Conservation (phyloP, 169 alveolate genomes). For the Babesia caballi region DNA sequence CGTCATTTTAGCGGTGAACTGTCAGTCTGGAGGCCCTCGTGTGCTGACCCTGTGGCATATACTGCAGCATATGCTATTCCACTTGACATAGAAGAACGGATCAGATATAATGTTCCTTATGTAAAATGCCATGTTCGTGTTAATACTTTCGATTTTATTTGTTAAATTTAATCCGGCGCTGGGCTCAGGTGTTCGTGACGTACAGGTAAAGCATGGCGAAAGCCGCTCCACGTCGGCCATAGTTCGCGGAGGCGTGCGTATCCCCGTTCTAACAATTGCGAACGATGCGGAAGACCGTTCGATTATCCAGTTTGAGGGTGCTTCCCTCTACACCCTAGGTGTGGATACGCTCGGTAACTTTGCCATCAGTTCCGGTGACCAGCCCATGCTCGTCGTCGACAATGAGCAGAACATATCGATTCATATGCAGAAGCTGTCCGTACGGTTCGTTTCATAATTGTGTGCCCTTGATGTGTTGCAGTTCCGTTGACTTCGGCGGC, state of each 20-base stretch:
- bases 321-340: constrained; percentile 42
- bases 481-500: constrained; percentile 67
- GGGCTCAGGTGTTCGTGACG: constrained; percentile 23
- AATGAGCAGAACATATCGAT: constrained; percentile 53
- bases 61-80: constrained; percentile 19
- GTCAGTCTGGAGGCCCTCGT: constrained; percentile 4
- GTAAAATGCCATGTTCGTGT: constrained; percentile 11
- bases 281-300: constrained; percentile 31
- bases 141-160: neutral
- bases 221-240: constrained; percentile 12
- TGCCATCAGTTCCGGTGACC: constrained; percentile 42
- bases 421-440: constrained; percentile 58
- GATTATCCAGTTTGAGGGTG: constrained; percentile 37
- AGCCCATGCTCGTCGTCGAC: constrained; percentile 58
- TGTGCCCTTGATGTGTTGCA: neutral
- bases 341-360: constrained; percentile 66
- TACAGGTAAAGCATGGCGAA: constrained; percentile 4
- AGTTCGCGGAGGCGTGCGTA: constrained; percentile 62
- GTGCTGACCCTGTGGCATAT: constrained; percentile 56
- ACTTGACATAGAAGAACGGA: neutral
- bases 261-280: constrained; percentile 51
- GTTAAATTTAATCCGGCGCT: neutral
- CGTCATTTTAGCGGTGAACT: neutral
- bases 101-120: neutral
- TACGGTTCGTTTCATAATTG: neutral